Base-by-base conservation (phyloP, 1,284 basidiomycete species). In the Sphaerobolus stellatus region DNA sequence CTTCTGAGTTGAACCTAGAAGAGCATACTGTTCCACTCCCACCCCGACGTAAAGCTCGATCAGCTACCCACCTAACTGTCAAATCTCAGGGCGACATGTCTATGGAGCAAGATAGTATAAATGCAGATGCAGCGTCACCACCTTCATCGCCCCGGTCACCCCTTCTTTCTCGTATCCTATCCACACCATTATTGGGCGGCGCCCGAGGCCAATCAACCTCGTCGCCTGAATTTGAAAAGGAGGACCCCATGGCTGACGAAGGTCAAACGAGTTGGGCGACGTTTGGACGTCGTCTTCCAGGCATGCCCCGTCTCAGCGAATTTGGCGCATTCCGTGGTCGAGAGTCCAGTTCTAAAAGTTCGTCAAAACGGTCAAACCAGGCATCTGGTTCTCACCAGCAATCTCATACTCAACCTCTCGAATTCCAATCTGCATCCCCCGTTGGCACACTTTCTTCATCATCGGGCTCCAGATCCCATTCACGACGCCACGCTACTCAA, bases 161-260 rank as follows among this genome's bases (percentile, higher is more conserved):
- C 9, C 34, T 52, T 24, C 40, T 52, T 33, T 52, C 50, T 5
- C 40, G 50, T n/a, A 43, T 52, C 9, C 50, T 52, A 28, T 52
- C 50, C 8, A 33, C 40, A 18, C 50, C 40, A 41, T 20, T 52
- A 2, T 41, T 52, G 4, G 14, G 50, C n/a, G 29, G 28, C 33
- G 16, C 33, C n/a, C 16, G 36, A 16, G n/a, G n/a, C n/a, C n/a
- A n/a, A n/a, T n/a, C n/a, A n/a, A 30, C 50, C 20, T 22, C n/a
- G 7, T 20, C 50, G 14, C n/a, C 38, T 7, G 20, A 25, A 28
- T 18, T 16, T 24, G n/a, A 29, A 13, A 16, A 52, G 14, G 5
- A 13, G 11, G 28, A 43, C 13, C 20, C 27, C n/a, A 27, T 43
- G 14, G 14, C 14, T 30, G 27, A 14, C 38, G 40, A 34, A 18